Evolutionary conservation across 495 filamentous ascomycete species (phyloP).

Genomic region (Eremomyces bilateralis): DNA sequence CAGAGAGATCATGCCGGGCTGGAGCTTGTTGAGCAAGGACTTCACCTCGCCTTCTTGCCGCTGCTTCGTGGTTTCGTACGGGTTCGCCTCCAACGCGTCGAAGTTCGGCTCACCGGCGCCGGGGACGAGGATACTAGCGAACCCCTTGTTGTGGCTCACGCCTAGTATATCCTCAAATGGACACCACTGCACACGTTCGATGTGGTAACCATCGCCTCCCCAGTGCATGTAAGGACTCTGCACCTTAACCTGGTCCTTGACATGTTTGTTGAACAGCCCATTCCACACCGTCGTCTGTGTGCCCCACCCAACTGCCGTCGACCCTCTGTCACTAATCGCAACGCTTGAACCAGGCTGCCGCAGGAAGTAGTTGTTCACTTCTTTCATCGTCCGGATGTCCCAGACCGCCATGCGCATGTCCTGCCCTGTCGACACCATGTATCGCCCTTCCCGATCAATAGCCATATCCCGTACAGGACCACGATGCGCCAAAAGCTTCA

Average conservation of each 20-base stretch:
- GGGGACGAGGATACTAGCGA: conserved; percentile 72
- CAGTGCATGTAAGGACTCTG: conserved; percentile 82
- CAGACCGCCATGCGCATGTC: conserved; percentile 85
- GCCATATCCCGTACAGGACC: conserved; percentile 79
- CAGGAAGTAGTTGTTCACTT: conserved; percentile 79
- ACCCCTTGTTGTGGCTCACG: conserved; percentile 63
- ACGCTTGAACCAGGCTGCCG: conserved; percentile 66
- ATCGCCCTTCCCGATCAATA: conserved; percentile 72
- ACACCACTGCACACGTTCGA: conserved; percentile 75
- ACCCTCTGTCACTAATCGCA: conserved; percentile 65
- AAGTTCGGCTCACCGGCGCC: conserved; percentile 94
- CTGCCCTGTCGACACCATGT: conserved; percentile 88
- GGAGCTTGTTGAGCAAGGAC: conserved; percentile 71
- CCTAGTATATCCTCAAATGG: conserved; percentile 88
- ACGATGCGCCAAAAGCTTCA: conserved; percentile 83
- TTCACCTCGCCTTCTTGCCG: conserved; percentile 85
- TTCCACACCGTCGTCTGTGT: conserved; percentile 78
- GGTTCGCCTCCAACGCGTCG: conserved; percentile 81
- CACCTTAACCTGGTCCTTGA: conserved; percentile 49
- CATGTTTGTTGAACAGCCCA: conserved; percentile 53
- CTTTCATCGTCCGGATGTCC: conserved; percentile 86
- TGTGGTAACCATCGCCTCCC: conserved; percentile 63
- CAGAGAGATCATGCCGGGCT: conserved; percentile 91
- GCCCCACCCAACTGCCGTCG: conserved; percentile 83
- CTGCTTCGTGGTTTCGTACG: conserved; percentile 89